Evolutionary conservation across 2,329 filamentous ascomycete genomes (phyloP).

Genomic region (Trichothecium sympodiale): DNA sequence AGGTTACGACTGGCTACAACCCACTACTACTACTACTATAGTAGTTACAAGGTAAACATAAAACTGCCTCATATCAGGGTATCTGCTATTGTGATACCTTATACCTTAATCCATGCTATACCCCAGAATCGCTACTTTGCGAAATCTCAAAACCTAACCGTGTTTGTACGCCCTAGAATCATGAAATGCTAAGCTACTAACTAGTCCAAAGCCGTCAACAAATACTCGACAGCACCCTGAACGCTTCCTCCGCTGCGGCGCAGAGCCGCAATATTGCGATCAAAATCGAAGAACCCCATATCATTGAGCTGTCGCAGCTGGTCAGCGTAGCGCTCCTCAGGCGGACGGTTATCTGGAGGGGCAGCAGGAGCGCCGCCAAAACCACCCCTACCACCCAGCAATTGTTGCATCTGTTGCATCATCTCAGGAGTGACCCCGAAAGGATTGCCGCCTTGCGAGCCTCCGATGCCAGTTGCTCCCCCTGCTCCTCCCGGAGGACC

Average conservation of each 20-base stretch:
- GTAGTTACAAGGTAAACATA: too few relatives aligned
- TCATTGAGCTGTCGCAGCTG: conserved; percentile 92
- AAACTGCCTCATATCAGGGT: too few relatives aligned
- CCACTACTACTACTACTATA: too few relatives aligned
- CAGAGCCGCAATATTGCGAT: conserved; percentile 80
- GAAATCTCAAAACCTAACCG: neutral
- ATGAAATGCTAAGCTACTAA: conserved; percentile 2
- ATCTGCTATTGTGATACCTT: neutral
- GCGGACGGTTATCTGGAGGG: conserved; percentile 72
- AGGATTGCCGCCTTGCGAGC: conserved; percentile 17
- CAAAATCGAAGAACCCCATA: conserved; percentile 98
- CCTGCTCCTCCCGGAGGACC: conserved; percentile 16
- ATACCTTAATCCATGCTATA: neutral
- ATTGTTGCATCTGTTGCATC: conserved; percentile 43
- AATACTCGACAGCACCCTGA: conserved; percentile 76
- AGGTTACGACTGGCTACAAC: too few relatives aligned
- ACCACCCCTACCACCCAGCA: conserved; percentile 35
- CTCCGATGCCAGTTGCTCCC: conserved; percentile 18
- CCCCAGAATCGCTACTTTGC: too few relatives aligned
- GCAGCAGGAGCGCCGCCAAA: conserved; percentile 30
- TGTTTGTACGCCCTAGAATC: neutral
- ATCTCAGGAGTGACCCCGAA: conserved; percentile 43
- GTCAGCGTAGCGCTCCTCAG: conserved; percentile 84
- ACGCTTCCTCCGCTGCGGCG: conserved; percentile 86
- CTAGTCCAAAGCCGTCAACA: conserved; percentile 35